Base-by-base conservation (phyloP, 148 eudicot species). In the Nyssa sinensis region DNA sequence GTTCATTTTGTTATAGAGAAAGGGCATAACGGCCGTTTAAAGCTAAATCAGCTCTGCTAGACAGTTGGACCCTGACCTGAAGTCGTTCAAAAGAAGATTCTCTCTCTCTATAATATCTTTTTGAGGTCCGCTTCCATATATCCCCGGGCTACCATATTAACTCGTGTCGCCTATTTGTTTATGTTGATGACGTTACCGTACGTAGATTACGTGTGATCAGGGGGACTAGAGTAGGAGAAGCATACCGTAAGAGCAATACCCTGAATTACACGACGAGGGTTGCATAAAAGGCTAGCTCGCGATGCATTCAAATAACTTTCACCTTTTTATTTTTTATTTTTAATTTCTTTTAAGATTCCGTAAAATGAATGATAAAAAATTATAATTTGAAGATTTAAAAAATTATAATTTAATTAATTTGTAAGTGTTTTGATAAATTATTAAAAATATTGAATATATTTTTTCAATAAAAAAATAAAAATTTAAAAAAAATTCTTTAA, bases 71-170 rank as follows among this genome's bases (percentile, higher is more conserved):
- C 64, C 30, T 29, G 31, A 14, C 31, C 32, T 28, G 32, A 61
- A 27, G 62, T 70, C 13, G 60, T 70, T 51, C 47, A 51, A 70
- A 51, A 51, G 39, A 53, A 70, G 61, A 70, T 70, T 70, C 73
- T 70, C 44, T 70, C 62, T 70, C 62, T 49, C 41, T 39, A 68
- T 68, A 68, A 25, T 24, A 12, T 49, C 13, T 3, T 31, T 53
- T 70, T 70, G 62, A 47, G 73, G 62, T 70, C 62, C 63, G 8
- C 16, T 70, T 17, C 19, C 0, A 19, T 70, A 8, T 30, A n/a
- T 70, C 19, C 13, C 62, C 47, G 78, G 25, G 65, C 77, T 9
- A 64, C 17, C 13, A 2, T 61, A 61, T 61, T 61, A 61, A 27
- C 33, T 29, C 5, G 64, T 24, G 16, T 61, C 32, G 9, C 31